Base-by-base conservation (phyloP, 371 early-diverging fungal genomes). In the Smittium culicis region DNA sequence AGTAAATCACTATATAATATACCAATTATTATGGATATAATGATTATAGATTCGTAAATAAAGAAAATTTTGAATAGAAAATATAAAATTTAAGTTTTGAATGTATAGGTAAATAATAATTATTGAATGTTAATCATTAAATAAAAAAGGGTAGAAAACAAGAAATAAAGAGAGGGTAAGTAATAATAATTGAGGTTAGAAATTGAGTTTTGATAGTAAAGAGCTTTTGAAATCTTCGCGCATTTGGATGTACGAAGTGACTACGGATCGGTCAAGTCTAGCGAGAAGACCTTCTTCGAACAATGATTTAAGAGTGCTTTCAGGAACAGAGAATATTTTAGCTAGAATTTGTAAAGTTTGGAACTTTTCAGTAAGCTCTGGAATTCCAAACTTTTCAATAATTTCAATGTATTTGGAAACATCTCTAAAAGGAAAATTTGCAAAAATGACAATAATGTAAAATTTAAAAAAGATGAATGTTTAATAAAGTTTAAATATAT, bases 271-370 rank as follows among this genome's bases (percentile, higher is more conserved):
- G 58, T 93, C 94, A 17, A 93, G 79, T 59, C 88, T 82, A 27
- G 87, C 87, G 45, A 97, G 79, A 66, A 88, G 86, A 1, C 86
- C 84, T 68, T 94, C 92, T 20, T 85, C 86, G 54, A 96, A 73
- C 29, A 94, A 83, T 1, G 91, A 86, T 65, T 86, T 86, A 35
- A 94, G 75, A 64, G 88, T 89, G 66, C 92, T 91, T n/a, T 93
- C 90, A 69, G 86, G 88, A 24, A 92, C 94, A 54, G 92, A 77
- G 71, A 89, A 94, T 16, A 97, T 82, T 66, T 91, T 93, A 67
- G 90, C 91, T 17, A 97, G 76, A 67, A 95, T 91, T 67, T 90
- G 87, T n/a, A 97, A 75, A 82, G 93, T 85, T 64, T 89, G 88
- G 75, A 94, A 95, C 34, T 90, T 82, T 67, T 92, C 91, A 66